Percentiles rank a stretch among this genome's conserved stretches.
These are phyloP conservation scores for Phytophthora sansomeana DNA, from an alignment of 352 stramenopile species.

Conservation along the genomic window DNA sequence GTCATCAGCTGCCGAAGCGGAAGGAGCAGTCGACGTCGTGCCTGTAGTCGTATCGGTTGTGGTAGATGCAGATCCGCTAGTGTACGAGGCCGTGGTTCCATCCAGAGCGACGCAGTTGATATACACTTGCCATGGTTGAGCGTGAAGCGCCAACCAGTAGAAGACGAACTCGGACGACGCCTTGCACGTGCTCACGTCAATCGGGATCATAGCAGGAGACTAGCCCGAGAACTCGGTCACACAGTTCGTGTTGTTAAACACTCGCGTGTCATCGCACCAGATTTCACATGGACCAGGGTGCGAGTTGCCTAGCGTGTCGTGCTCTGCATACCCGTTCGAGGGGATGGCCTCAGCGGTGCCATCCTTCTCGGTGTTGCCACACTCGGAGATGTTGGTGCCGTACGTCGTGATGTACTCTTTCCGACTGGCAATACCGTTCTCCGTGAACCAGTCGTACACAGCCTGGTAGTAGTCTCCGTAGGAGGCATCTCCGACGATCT, in stretches of 20 bases:
- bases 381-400: constrained; percentile 25
- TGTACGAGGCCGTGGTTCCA: not conserved
- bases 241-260: constrained; percentile 53
- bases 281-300: constrained; percentile 55
- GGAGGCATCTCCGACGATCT: constrained; percentile 25
- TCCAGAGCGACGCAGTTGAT: constrained; percentile 50
- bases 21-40: too few relatives aligned
- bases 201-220: constrained; percentile 38
- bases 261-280: constrained; percentile 50
- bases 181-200: constrained; percentile 42
- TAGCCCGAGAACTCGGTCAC: constrained; percentile 26
- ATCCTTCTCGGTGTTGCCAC: constrained; percentile 36
- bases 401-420: constrained; percentile 41
- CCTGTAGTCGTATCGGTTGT: constrained; percentile 1
- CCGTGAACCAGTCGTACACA: constrained; percentile 38
- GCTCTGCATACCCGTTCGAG: constrained; percentile 31
- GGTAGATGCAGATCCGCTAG: constrained; percentile 4
- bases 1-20: too few relatives aligned
- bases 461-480: constrained; percentile 41
- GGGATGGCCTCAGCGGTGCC: constrained; percentile 28
- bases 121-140: constrained; percentile 52
- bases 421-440: constrained; percentile 33
- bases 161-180: constrained; percentile 40
- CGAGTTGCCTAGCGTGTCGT: constrained; percentile 37
- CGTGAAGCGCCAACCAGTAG: constrained; percentile 53